Evolutionary conservation across 177 flowering plant genomes (phyloP), one percentile per base, ranked within the genome.

Genomic region (Vitis hybrid): DNA sequence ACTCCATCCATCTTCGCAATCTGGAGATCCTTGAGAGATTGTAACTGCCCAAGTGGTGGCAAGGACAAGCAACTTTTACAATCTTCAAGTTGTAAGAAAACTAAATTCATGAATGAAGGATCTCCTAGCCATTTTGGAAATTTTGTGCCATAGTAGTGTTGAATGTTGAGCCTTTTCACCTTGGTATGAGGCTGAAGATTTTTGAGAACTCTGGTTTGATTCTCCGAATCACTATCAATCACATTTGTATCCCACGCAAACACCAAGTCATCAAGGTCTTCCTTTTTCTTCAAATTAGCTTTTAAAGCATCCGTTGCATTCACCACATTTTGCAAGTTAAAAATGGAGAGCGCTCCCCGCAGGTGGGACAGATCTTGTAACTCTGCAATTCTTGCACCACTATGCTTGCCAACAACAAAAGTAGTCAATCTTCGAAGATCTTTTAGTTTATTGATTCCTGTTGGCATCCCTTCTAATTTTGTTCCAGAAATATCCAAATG

Each of bases 211-310:
- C 18, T 58, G 11, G 13, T 20, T 21, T 58, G 51, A 46, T 1
- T 21, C 12, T 4, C 7, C 41, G 41, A 6, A 32, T 32, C 41
- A 32, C 41, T 32, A 32, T 32, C 5, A 32, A 32, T 32, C 5
- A 56, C 3, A 21, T 27, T 6, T 2, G 17, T 12, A 24, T 20
- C 20, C 83, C 80, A 77, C 10, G 51, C 20, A 32, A 77, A 21
- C 2, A 6, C 53, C 14, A 81, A 35, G 49, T 60, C 67, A 14
- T 63, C 56, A 10, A 82, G 71, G 41, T 6, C 41, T 4, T 60
- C 9, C 67, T 74, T 76, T 11, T 27, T 13, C 58, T 67, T 69
- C 4, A 78, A 30, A 15, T 61, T 66, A 5, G 84, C 84, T 30
- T 62, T 63, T 11, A 18, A 18, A 6, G 78, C 82, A 49, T 76